A percentile compares a stretch with the other conserved stretches of the same genome.
phyloP scores from a whole-genome alignment of 495 filamentous ascomycete genomes.

The Aspergillus panamensis region DNA sequence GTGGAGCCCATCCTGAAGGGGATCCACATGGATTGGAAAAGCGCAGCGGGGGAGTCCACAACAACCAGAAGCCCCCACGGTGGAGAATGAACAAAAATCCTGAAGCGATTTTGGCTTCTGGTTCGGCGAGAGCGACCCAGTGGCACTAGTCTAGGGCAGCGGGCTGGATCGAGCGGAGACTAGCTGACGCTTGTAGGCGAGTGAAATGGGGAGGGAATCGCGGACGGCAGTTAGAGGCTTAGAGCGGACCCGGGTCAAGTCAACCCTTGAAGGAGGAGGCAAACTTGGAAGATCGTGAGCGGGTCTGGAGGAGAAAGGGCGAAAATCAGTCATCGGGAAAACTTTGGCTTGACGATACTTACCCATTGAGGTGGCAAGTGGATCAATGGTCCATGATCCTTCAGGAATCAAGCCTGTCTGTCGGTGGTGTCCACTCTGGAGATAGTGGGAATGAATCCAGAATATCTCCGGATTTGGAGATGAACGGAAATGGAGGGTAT shows the following conservation, averaged over 20 bases:
- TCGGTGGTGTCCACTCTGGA: background rate
- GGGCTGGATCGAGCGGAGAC: slow-evolving; percentile 11
- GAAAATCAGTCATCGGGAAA: background rate
- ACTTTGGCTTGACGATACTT: background rate
- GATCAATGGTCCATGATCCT: background rate
- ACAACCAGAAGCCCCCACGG: background rate
- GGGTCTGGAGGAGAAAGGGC: slow-evolving; percentile 9
- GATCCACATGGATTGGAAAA: slow-evolving; percentile 9
- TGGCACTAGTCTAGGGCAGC: no score
- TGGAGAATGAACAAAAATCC: slow-evolving; percentile 5
- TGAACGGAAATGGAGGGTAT: background rate
- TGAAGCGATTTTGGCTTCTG: slow-evolving; percentile 8
- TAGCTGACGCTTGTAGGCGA: slow-evolving; percentile 3
- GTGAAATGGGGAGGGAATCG: slow-evolving; percentile 2
- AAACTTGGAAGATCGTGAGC: slow-evolving; percentile 4
- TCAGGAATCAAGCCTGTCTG: no score
- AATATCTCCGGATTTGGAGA: background rate
- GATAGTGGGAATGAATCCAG: background rate
- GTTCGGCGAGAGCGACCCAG: slow-evolving; percentile 1
- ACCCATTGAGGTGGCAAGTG: background rate
- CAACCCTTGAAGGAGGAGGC: background rate
- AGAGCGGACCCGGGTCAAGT: background rate
- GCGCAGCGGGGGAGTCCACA: slow-evolving; percentile 1
- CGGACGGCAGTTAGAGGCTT: slow-evolving; percentile 1
- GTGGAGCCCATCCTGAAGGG: slow-evolving; percentile 8